Percentiles rank a stretch among this genome's conserved stretches.
These are phyloP conservation scores for Umbilicaria muhlenbergii DNA, from an alignment of 495 filamentous ascomycete species.

Conservation along the genomic window DNA sequence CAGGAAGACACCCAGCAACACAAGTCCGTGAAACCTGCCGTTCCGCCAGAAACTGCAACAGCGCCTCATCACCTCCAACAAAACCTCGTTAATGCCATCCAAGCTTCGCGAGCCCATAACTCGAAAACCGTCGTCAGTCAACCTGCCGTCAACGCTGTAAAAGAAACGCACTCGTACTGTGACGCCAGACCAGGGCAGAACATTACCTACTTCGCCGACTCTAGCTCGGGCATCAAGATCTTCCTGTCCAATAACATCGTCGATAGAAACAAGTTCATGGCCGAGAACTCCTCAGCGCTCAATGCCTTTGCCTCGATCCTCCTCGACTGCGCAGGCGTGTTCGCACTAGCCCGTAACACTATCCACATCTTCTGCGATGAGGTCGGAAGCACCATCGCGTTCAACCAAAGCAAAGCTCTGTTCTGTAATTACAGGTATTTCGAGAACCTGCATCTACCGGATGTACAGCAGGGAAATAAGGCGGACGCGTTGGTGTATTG, in stretches of 20 bases:
- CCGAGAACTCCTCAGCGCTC: conserved; percentile 43
- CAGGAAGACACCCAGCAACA: conserved; percentile 23
- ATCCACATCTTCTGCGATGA: conserved; percentile 84
- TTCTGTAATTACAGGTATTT: conserved; percentile 94
- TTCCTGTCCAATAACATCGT: conserved; percentile 45
- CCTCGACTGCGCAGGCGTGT: conserved; percentile 51
- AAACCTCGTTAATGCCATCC: conserved; percentile 61
- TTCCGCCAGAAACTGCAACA: conserved; percentile 25
- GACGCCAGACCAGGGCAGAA: conserved; percentile 69
- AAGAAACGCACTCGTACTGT: conserved; percentile 80
- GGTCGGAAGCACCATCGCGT: conserved; percentile 68
- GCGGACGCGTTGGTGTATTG: conserved; percentile 67
- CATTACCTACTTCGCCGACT: conserved; percentile 55
- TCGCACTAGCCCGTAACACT: conserved; percentile 40
- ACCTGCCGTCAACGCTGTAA: conserved; percentile 56
- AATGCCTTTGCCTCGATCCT: conserved; percentile 57
- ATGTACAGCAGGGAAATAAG: conserved; percentile 22
- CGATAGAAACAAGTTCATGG: conserved; percentile 36
- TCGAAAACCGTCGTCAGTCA: conserved; percentile 52
- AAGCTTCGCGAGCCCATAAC: conserved; percentile 65
- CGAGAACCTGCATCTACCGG: conserved; percentile 51
- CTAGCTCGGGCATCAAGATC: conserved; percentile 54
- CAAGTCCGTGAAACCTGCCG: conserved; percentile 8
- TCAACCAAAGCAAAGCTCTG: conserved; percentile 71
- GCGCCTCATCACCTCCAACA: conserved; percentile 36